These are phyloP conservation scores for Aspergillus piperis DNA, from an alignment of 2,329 filamentous ascomycete species.

Conservation along the genomic window DNA sequence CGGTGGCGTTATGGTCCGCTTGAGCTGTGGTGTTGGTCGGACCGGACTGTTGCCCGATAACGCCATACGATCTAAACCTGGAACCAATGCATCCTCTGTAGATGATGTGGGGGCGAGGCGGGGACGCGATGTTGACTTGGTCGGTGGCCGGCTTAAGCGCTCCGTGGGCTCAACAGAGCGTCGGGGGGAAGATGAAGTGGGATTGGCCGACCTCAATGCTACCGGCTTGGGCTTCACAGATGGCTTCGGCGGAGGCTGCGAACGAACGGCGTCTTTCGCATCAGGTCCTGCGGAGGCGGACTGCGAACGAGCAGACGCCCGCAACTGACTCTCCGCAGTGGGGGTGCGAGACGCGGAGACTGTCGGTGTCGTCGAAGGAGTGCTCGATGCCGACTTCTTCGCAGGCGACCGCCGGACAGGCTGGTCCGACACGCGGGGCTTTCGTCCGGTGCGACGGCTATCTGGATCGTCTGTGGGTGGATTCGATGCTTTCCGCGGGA, in stretches of 20 bases:
- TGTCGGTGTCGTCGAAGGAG: conserved; percentile 5
- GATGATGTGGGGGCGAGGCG: conserved; percentile 10
- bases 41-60: conserved; percentile 24
- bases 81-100: conserved; percentile 34
- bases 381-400: conserved; percentile 15
- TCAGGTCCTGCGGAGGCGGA: conserved; percentile 21
- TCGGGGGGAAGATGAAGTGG: conserved; percentile 15
- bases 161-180: conserved; percentile 13
- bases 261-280: conserved; percentile 22
- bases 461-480: conserved; percentile 8
- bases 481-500: conserved; percentile 11
- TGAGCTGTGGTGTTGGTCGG: conserved; percentile 35
- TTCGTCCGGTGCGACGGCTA: conserved; percentile 14
- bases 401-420: conserved; percentile 12
- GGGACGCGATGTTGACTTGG: conserved; percentile 24
- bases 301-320: conserved; percentile 11
- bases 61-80: conserved; percentile 26
- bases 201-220: conserved; percentile 25
- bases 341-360: conserved; percentile 2
- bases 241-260: conserved; percentile 29
- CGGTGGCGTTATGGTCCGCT: conserved; percentile 47
- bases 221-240: conserved; percentile 44
- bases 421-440: conserved; percentile 9
- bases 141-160: conserved; percentile 19
- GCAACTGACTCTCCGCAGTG: conserved; percentile 11